Evolutionary conservation across 805 yeast species (phyloP).

Genomic region (Yarrowia osloensis): DNA sequence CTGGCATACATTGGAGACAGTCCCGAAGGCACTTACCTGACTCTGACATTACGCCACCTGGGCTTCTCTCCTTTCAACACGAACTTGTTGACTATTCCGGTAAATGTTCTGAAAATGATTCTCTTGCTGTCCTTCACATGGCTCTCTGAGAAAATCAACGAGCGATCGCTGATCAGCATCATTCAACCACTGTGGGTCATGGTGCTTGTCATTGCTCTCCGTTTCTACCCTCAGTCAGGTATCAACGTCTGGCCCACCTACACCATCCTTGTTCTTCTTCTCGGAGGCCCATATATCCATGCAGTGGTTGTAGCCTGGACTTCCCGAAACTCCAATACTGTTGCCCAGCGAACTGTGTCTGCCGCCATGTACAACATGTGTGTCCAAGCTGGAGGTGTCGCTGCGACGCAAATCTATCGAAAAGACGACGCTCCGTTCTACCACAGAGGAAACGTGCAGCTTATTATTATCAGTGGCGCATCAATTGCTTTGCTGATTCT

Average conservation of each 20-base stretch:
- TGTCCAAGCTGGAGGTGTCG: conserved; percentile 59
- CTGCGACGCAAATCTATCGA: conserved; percentile 59
- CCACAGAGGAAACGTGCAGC: conserved; percentile 53
- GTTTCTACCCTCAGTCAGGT: conserved; percentile 34
- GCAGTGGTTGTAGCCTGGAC: conserved; percentile 61
- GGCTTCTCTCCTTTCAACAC: conserved; percentile 57
- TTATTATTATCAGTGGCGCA: conserved; percentile 37
- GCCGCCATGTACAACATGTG: conserved; percentile 67
- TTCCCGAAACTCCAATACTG: conserved; percentile 62
- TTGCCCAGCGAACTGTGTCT: conserved; percentile 61
- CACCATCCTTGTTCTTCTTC: conserved; percentile 37
- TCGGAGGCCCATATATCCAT: conserved; percentile 48
- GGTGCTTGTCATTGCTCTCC: conserved; percentile 31
- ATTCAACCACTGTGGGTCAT: conserved; percentile 33
- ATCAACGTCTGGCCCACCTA: conserved; percentile 40
- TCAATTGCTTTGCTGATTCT: conserved; percentile 34
- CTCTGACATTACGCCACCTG: conserved; percentile 50
- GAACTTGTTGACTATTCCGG: conserved; percentile 51
- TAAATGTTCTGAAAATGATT: conserved; percentile 32
- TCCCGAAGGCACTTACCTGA: conserved; percentile 49
- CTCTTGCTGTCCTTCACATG: conserved; percentile 31
- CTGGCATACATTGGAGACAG: conserved; percentile 45
- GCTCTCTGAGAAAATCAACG: conserved; percentile 32
- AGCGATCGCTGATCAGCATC: conserved; percentile 30
- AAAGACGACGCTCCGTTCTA: conserved; percentile 61